A percentile compares a stretch with the other conserved stretches of the same genome.
Evolutionary conservation across 495 filamentous ascomycete species (phyloP).

Genomic region (Elasticomyces elasticus): DNA sequence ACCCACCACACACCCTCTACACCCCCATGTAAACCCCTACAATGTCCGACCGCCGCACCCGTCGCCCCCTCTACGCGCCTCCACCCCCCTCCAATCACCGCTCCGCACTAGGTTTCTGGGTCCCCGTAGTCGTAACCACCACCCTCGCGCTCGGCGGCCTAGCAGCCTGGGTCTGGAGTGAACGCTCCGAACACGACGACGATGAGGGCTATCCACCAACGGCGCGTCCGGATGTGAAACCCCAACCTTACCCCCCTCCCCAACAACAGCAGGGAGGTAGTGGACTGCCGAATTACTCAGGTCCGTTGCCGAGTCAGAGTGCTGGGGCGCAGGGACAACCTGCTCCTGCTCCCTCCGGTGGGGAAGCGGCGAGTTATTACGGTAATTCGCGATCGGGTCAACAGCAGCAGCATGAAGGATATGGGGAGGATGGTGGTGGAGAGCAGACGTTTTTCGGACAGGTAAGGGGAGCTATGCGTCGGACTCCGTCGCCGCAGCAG

Average conservation of each 20-base stretch:
- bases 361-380: slow-evolving; percentile 20
- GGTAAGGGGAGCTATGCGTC: slow-evolving; percentile 71
- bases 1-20: neutral
- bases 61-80: slow-evolving; percentile 34
- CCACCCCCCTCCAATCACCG: slow-evolving; percentile 41
- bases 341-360: slow-evolving; percentile 10
- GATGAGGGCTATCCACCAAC: slow-evolving; percentile 33
- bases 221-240: too few relatives aligned
- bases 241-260: slow-evolving; percentile 5
- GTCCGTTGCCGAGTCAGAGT: slow-evolving; percentile 12
- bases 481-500: slow-evolving; percentile 83
- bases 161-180: slow-evolving; percentile 88
- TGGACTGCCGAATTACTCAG: slow-evolving; percentile 2
- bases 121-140: slow-evolving; percentile 72
- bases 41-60: slow-evolving; percentile 68
- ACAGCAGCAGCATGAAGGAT: slow-evolving; percentile 3
- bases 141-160: slow-evolving; percentile 75
- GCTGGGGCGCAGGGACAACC: slow-evolving; percentile 13
- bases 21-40: slow-evolving; percentile 24
- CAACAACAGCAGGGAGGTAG: neutral
- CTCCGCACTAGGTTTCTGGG: slow-evolving; percentile 69
- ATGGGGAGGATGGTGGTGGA: slow-evolving; percentile 30
- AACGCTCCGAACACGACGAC: slow-evolving; percentile 63
- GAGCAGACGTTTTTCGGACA: slow-evolving; percentile 56
- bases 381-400: neutral